These are phyloP conservation scores for Kwoniella europaea DNA, from an alignment of 768 basidiomycete genomes.

Conservation along the genomic window DNA sequence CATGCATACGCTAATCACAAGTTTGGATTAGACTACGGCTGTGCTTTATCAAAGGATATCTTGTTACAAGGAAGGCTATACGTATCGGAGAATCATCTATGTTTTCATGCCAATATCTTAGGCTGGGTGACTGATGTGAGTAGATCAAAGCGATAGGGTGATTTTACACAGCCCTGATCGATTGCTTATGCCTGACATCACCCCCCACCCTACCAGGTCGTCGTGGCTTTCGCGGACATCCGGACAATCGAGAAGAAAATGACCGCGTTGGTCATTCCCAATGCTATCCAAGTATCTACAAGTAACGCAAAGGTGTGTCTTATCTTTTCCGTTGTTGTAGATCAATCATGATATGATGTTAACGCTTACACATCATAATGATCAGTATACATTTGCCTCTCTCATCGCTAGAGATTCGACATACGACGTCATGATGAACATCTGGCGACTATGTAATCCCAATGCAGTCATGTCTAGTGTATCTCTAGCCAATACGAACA, in stretches of 20 bases:
- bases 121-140: slow-evolving; percentile 97
- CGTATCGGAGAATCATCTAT: slow-evolving; percentile 98
- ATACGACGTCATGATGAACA: slow-evolving; percentile 92
- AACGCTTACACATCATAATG: no score
- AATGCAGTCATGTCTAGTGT: slow-evolving; percentile 60
- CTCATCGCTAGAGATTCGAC: slow-evolving; percentile 96
- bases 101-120: slow-evolving; percentile 98
- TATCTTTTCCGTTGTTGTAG: no score
- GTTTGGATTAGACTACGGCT: slow-evolving; percentile 80
- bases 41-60: slow-evolving; percentile 94
- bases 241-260: slow-evolving; percentile 89
- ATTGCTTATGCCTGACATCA: background rate
- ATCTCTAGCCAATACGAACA: slow-evolving; percentile 27
- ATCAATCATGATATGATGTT: no score
- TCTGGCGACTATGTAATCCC: slow-evolving; percentile 89
- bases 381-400: slow-evolving; percentile 90
- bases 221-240: slow-evolving; percentile 86
- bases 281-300: slow-evolving; percentile 89
- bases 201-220: slow-evolving; percentile 64
- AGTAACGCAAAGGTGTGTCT: slow-evolving; percentile 62
- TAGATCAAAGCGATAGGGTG: slow-evolving; percentile 21
- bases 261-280: slow-evolving; percentile 97
- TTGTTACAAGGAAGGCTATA: slow-evolving; percentile 94
- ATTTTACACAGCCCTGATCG: background rate
- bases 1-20: background rate